Conservation (phyloP, 2,329 filamentous ascomycete genomes). For the Microsporum audouinii region DNA sequence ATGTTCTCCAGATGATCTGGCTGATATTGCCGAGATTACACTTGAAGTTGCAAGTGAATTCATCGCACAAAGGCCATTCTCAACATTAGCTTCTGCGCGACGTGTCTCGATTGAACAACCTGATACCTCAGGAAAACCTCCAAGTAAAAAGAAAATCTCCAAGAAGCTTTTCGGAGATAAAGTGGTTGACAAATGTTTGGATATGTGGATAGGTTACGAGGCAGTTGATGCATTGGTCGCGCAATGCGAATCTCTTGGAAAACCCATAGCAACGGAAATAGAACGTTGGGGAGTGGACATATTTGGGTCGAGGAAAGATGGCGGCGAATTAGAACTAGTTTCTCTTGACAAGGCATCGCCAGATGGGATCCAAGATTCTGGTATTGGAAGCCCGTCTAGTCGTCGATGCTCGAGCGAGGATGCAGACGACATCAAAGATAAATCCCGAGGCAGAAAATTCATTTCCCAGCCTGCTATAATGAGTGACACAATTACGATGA, state of each 20-base stretch:
- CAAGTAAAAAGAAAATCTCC: constrained; percentile 38
- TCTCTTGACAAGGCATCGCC: constrained; percentile 38
- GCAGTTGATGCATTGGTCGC: constrained; percentile 73
- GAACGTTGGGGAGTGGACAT: constrained; percentile 57
- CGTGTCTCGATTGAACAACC: constrained; percentile 43
- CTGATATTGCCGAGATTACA: constrained; percentile 68
- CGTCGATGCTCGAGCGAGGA: constrained; percentile 36
- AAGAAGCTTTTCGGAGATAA: constrained; percentile 52
- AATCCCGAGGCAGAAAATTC: constrained; percentile 33
- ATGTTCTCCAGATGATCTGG: constrained; percentile 62
- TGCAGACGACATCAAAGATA: constrained; percentile 29
- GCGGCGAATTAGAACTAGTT: constrained; percentile 51
- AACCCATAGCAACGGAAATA: constrained; percentile 54
- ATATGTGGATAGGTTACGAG: constrained; percentile 68
- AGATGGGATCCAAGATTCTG: constrained; percentile 48
- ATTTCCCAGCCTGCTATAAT: constrained; percentile 65
- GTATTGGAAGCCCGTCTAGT: constrained; percentile 52
- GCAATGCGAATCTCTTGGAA: constrained; percentile 61
- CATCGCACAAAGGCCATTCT: constrained; percentile 64
- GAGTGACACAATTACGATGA: constrained; percentile 64
- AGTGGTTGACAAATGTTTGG: constrained; percentile 53
- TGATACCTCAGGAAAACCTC: constrained; percentile 18
- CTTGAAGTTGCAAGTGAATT: constrained; percentile 58
- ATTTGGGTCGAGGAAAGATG: constrained; percentile 44
- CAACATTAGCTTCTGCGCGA: constrained; percentile 52